Conservation (phyloP, 441 rosid species). For the Gossypium trilobum region DNA sequence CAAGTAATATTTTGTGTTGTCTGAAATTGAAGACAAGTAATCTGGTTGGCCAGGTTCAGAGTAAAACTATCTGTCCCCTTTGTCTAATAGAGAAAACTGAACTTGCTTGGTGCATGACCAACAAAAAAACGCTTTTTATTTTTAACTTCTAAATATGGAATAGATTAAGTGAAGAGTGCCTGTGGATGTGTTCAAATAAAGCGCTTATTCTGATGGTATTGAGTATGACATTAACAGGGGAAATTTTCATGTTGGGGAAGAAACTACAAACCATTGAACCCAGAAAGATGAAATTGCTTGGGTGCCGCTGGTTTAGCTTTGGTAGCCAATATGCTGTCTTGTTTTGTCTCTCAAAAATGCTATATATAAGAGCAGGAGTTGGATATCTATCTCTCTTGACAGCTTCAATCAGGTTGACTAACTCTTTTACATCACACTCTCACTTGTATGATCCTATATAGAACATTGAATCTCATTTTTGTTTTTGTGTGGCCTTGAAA, state of each 20-base stretch:
- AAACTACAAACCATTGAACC: constrained; percentile 35
- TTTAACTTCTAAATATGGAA: neutral
- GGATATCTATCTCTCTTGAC: constrained; percentile 3
- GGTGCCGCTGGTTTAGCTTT: neutral
- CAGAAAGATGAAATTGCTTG: constrained; percentile 28
- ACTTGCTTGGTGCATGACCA: neutral
- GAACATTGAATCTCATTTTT: neutral
- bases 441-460: neutral
- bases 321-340: neutral
- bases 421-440: neutral
- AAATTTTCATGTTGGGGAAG: constrained; percentile 69
- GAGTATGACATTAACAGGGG: constrained; percentile 33
- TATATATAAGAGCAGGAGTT: neutral
- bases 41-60: neutral
- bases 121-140: neutral
- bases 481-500: constrained; percentile 14
- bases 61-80: neutral
- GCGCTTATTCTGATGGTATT: constrained; percentile 9
- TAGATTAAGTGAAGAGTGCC: neutral
- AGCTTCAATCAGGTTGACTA: constrained; percentile 20
- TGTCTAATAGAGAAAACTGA: neutral
- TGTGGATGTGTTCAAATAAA: neutral
- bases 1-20: no score
- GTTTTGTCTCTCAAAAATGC: constrained; percentile 14
- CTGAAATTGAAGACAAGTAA: neutral